Base-by-base conservation (phyloP, 2,329 filamentous ascomycete genomes). In the Cladobotryum mycophilum region DNA sequence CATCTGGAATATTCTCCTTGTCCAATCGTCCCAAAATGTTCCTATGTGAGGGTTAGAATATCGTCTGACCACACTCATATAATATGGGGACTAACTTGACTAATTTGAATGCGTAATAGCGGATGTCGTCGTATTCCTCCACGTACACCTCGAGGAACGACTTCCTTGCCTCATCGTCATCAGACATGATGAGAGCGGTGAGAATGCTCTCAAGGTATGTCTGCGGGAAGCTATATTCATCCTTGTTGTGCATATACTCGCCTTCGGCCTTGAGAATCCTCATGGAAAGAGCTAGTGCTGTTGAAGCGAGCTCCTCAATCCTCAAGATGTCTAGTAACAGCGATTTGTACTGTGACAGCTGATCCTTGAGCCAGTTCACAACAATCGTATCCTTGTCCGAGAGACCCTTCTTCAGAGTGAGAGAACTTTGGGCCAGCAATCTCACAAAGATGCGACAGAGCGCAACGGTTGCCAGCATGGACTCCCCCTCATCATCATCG, bases 371-470 rank as follows among this genome's bases (percentile, higher is more conserved):
- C 90, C 91, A 96, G 49, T 80, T 76, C 1, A 85, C 78, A 50
- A 96, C 82, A 11, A 88, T 81, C 6, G 74, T 70, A 55, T 96
- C 89, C 60, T 88, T 87, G 55, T 90, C 86, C 11, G 82, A 80
- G 49, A 81, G 76, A 20, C 75, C 78, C 60, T 81, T 84, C 60
- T 78, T 82, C 65, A 81, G 80, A 18, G 78, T 75, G 62, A 97
- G 71, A 54, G 78, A 80, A 43, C 90, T 89, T 41, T 82, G 80
- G 1, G 86, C 85, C 55, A 95, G 79, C 52, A 97, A 73, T 53
- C 88, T 82, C 64, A 90, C 81, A 65, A 96, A 96, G 35, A 95
- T 82, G 59, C 91, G 81, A 67, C 90, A 96, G 44, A 96, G 76
- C 2, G 91, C 85, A 17, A 96, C 84, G 0, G 85, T 81, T 0